These are phyloP conservation scores for Candida sojae DNA, from an alignment of 1,139 yeast species.

Conservation along the genomic window DNA sequence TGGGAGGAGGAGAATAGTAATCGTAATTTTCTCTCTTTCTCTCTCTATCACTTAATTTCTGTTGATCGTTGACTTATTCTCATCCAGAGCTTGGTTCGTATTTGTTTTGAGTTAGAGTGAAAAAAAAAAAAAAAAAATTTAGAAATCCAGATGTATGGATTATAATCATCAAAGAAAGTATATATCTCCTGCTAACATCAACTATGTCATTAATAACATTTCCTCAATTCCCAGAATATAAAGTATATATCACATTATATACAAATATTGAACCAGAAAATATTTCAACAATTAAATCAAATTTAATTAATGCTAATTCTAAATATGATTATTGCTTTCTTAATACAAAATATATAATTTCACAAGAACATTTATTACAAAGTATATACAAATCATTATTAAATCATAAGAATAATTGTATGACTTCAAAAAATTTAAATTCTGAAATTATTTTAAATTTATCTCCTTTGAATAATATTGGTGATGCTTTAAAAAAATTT, in stretches of 20 bases:
- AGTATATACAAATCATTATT: slow-evolving; percentile 38
- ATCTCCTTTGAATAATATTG: slow-evolving; percentile 45
- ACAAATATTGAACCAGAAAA: slow-evolving; percentile 18
- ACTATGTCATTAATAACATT: slow-evolving; percentile 17
- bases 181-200: not conserved
- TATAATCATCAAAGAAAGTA: not conserved
- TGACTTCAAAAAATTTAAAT: slow-evolving; percentile 43
- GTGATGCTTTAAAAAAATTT: slow-evolving; percentile 45
- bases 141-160: no score
- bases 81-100: no score
- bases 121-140: no score
- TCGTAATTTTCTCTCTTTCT: no score
- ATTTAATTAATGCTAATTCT: slow-evolving; percentile 31
- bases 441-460: slow-evolving; percentile 45
- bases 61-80: no score
- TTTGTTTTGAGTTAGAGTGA: no score
- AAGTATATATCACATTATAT: slow-evolving; percentile 27
- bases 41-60: no score
- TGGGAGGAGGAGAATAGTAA: no score
- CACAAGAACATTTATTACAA: slow-evolving; percentile 36
- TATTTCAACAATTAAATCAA: slow-evolving; percentile 27
- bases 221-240: slow-evolving; percentile 36
- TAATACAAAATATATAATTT: slow-evolving; percentile 38
- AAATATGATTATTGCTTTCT: slow-evolving; percentile 43
- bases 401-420: slow-evolving; percentile 25